Conservation (phyloP, 306 rosid genomes). For the Inga laurina region DNA sequence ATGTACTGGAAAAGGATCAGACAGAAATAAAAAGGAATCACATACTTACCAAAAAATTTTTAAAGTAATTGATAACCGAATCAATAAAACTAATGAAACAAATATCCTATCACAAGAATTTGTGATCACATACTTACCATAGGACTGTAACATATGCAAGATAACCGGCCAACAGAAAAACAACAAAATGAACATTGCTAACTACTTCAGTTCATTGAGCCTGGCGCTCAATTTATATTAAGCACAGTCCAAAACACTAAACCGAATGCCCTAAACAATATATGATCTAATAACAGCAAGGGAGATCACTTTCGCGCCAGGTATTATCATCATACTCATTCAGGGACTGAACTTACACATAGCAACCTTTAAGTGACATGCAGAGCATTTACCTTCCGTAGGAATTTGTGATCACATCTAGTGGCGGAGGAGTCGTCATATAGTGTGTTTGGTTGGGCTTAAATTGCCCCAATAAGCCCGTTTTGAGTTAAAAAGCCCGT, state of each 20-base stretch:
- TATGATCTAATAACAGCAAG: not conserved
- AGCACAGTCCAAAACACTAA: not conserved
- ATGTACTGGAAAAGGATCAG: slow-evolving; percentile 45
- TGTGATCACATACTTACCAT: no score
- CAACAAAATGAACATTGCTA: not conserved
- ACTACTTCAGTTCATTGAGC: not conserved
- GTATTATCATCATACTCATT: not conserved
- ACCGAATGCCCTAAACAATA: not conserved
- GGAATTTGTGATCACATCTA: slow-evolving; percentile 47
- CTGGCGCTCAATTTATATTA: not conserved
- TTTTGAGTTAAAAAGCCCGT: no score
- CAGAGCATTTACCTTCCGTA: slow-evolving; percentile 46
- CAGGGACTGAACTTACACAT: not conserved
- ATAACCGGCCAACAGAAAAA: not conserved
- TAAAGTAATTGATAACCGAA: not conserved
- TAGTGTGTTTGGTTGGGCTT: no score
- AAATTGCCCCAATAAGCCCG: no score
- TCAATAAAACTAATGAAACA: not conserved
- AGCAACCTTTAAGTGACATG: not conserved
- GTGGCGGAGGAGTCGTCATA: slow-evolving; percentile 47
- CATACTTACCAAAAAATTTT: not conserved
- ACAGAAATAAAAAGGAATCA: not conserved
- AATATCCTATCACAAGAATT: not conserved
- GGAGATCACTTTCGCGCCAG: not conserved
- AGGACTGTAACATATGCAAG: not conserved